Evolutionary conservation across 306 rosid genomes (phyloP).

Genomic region (Hippophae tibetana): DNA sequence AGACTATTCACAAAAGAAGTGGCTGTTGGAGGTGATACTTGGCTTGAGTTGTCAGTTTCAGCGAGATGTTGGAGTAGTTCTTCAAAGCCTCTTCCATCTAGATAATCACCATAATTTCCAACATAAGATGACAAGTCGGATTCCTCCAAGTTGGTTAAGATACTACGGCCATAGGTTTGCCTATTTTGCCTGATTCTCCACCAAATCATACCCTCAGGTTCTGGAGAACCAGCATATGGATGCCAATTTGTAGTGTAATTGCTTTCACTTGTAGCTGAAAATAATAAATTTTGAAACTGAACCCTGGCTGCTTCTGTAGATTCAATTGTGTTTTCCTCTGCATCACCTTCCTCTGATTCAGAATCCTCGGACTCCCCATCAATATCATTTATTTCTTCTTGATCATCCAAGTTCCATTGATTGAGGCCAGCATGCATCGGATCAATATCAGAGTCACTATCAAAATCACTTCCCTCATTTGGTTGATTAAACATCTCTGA

Average conservation of each 20-base stretch:
- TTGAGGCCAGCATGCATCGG: constrained; percentile 83
- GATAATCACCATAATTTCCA: constrained; percentile 51
- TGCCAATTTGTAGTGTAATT: constrained; percentile 26
- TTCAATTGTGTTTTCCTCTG: constrained; percentile 32
- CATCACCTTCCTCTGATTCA: constrained; percentile 46
- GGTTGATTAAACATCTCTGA: constrained; percentile 39
- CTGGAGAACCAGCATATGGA: constrained; percentile 33
- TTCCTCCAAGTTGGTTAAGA: constrained; percentile 32
- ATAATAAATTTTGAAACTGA: constrained; percentile 32
- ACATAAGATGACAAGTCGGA: constrained; percentile 33
- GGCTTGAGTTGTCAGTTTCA: constrained; percentile 63
- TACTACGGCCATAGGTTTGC: constrained; percentile 24
- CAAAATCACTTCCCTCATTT: constrained; percentile 38
- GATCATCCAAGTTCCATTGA: constrained; percentile 60
- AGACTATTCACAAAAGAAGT: constrained; percentile 44
- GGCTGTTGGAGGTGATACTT: constrained; percentile 88
- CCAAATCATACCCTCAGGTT: constrained; percentile 31
- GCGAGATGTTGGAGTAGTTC: constrained; percentile 68
- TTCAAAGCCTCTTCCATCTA: constrained; percentile 57
- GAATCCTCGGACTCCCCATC: constrained; percentile 30
- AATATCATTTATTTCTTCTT: constrained; percentile 25
- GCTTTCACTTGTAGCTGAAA: constrained; percentile 33
- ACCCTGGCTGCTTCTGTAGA: constrained; percentile 25
- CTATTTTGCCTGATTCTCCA: constrained; percentile 35
- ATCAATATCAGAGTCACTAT: constrained; percentile 81